Evolutionary conservation across 2,329 filamentous ascomycete genomes (phyloP), one percentile per base, ranked within the genome.

Genomic region (Colletotrichum sojae): DNA sequence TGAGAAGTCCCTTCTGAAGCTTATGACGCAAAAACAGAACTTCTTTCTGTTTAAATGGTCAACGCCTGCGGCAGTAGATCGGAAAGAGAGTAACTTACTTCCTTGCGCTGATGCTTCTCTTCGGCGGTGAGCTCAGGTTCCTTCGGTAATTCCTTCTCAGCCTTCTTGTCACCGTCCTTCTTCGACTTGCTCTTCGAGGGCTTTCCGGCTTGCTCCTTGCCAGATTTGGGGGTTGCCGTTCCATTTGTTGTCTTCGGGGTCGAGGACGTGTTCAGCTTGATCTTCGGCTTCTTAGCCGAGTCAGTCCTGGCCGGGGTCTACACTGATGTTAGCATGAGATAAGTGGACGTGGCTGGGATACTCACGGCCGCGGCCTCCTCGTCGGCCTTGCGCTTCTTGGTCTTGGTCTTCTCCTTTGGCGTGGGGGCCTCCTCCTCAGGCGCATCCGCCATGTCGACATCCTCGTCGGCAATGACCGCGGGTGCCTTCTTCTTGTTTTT

Each of bases 11-110:
- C 79, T 97, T 97, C 78, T 99, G 96, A 40, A 99, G 90, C 79
- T 95, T 94, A 82, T 99, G 95, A 72, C 96, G 92, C 46, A 98
- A 88, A 80, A 97, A 98, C 39, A 98, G 84, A n/a, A 99, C 94
- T 74, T 93, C 90, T 73, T 90, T 91, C 87, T 92, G 73, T 55
- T 25, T 36, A 46, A 6, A 5, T 16, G 59, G 71, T 87, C 75
- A 86, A 81, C 59, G 20, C 36, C 13, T 36, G 45, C 16, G 8
- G 31, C 45, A 18, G 16, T n/a, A 53, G 13, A 27, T 27, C 10
- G 0, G 9, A 43, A 1, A 18, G 2, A 5, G 25, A 10, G 18
- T 1, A 49, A 79, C 83, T 60, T 81, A 86, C 88, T 82, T 90
- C 85, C 77, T 90, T 91, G 75, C 89, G 88, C 40, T 81, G 75